Percentiles rank a stretch among this genome's conserved stretches.
Evolutionary conservation across 139 green algal species (phyloP).

Genomic region (Auxenochlorella protothecoides): DNA sequence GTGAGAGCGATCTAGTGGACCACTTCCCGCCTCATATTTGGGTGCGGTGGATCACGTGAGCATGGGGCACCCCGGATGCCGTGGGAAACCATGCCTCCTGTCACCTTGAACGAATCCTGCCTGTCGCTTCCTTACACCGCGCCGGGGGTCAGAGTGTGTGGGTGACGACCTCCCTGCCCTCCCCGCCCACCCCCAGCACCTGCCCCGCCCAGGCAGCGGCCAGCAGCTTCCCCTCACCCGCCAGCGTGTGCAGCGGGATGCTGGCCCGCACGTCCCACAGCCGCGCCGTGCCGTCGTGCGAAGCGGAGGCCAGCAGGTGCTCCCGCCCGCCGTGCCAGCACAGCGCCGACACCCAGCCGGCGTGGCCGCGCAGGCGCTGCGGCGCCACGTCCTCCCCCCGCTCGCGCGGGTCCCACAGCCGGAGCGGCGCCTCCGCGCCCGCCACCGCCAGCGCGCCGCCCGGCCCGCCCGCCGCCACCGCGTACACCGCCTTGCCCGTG

Average conservation of each 20-base stretch:
- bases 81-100: too few relatives aligned
- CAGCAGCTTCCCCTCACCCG: conserved; percentile 26
- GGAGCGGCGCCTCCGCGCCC: conserved; percentile 48
- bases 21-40: too few relatives aligned
- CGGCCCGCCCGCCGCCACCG: conserved; percentile 27
- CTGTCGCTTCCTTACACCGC: too few relatives aligned
- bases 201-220: conserved; percentile 5
- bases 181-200: conserved; percentile 1
- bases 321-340: conserved; percentile 42
- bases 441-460: conserved; percentile 36
- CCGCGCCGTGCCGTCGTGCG: conserved; percentile 42
- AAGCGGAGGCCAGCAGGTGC: conserved; percentile 54
- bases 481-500: conserved; percentile 58
- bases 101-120: too few relatives aligned
- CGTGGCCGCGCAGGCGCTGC: conserved; percentile 36
- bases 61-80: too few relatives aligned
- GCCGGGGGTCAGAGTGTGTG: too few relatives aligned
- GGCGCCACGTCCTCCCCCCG: conserved; percentile 37
- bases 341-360: conserved; percentile 54
- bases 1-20: too few relatives aligned
- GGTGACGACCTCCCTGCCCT: not conserved
- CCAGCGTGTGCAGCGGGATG: conserved; percentile 47
- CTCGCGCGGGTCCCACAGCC: conserved; percentile 64
- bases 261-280: conserved; percentile 50
- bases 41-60: too few relatives aligned